Evolutionary conservation across 83 land plant genomes (phyloP).

Genomic region (Thuja plicata): DNA sequence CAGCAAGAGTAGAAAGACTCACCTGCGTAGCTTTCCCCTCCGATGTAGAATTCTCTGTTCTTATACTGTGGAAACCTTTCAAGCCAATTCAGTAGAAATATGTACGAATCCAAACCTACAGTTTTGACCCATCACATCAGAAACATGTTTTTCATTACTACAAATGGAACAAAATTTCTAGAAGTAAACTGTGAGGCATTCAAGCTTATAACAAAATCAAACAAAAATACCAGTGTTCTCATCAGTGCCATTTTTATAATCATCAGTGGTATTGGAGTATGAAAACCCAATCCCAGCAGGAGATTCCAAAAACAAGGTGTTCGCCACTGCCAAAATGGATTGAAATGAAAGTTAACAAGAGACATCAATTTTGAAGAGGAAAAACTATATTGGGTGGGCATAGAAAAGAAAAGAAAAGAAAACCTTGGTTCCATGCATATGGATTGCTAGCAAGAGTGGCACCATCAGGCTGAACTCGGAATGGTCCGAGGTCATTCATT

Average conservation of each 20-base stretch:
- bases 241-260: slow-evolving; percentile 9
- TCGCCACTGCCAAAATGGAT: slow-evolving; percentile 12
- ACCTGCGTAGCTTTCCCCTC: slow-evolving; percentile 45
- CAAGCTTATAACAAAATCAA: not conserved
- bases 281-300: slow-evolving; percentile 26
- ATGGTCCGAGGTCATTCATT: slow-evolving; percentile 58
- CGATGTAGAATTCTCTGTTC: slow-evolving; percentile 31
- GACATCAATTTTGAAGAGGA: too few relatives aligned
- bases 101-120: slow-evolving; percentile 26
- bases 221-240: not conserved
- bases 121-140: too few relatives aligned
- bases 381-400: too few relatives aligned
- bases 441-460: slow-evolving; percentile 36
- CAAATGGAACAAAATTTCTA: too few relatives aligned
- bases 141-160: too few relatives aligned
- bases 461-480: slow-evolving; percentile 32
- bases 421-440: slow-evolving; percentile 62
- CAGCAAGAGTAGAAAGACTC: too few relatives aligned
- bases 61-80: slow-evolving; percentile 45
- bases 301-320: slow-evolving; percentile 24
- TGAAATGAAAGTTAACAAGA: not conserved
- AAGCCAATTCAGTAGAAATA: slow-evolving; percentile 41
- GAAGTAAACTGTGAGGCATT: not conserved
- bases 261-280: slow-evolving; percentile 17
- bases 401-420: not conserved